Evolutionary conservation across 495 filamentous ascomycete genomes (phyloP).

Genomic region (Annulohypoxylon nitens): DNA sequence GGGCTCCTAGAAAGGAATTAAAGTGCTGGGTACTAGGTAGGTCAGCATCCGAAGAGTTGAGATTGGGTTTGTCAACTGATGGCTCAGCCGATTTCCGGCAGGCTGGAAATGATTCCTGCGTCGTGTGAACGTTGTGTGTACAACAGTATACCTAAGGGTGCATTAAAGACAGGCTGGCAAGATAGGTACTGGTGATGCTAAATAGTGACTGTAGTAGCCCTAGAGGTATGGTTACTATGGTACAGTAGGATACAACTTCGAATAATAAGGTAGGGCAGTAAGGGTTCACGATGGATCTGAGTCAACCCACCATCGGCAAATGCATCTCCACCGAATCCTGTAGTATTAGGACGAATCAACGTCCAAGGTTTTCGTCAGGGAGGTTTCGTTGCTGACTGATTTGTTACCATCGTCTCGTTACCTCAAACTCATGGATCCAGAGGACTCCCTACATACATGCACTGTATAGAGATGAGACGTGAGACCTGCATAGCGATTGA

Average conservation of each 20-base stretch:
- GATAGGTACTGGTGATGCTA: not conserved
- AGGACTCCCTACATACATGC: constrained; percentile 17
- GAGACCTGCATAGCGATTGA: constrained; percentile 44
- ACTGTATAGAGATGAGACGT: constrained; percentile 36
- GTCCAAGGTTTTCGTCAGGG: not conserved
- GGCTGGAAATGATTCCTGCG: constrained; percentile 32
- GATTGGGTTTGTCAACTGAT: constrained; percentile 15
- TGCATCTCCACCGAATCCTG: constrained; percentile 43
- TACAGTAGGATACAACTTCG: constrained; percentile 1
- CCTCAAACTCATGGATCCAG: constrained; percentile 30
- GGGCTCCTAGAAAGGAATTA: constrained; percentile 8
- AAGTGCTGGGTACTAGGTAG: not conserved
- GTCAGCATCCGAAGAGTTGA: constrained; percentile 9
- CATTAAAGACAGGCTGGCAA: constrained; percentile 35
- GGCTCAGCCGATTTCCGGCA: constrained; percentile 33
- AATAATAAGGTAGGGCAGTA: constrained; percentile 34
- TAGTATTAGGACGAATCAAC: constrained; percentile 38
- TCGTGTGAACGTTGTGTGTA: not conserved
- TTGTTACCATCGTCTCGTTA: constrained; percentile 22
- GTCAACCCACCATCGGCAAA: constrained; percentile 51
- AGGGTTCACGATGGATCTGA: constrained; percentile 45
- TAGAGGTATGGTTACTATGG: not conserved
- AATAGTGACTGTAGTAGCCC: not conserved
- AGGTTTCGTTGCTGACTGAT: constrained; percentile 32
- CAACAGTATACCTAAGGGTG: constrained; percentile 5